A percentile compares a stretch with the other conserved stretches of the same genome.
phyloP scores from a whole-genome alignment of 1,284 basidiomycete genomes.

The Ustilago cynodontis region DNA sequence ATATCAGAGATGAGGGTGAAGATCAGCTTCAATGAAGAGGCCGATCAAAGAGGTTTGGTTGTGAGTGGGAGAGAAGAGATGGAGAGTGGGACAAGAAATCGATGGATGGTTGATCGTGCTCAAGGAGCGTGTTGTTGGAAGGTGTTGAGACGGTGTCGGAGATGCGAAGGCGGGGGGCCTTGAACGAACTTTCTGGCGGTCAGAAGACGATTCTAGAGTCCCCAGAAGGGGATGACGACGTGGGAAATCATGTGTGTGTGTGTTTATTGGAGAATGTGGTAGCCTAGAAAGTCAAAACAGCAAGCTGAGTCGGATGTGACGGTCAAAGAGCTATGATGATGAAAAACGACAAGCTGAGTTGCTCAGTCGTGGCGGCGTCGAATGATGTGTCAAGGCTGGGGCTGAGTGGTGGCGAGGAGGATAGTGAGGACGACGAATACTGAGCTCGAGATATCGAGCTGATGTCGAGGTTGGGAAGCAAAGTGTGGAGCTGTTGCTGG shows the following conservation, averaged over 20 bases:
- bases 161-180: conserved; percentile 25
- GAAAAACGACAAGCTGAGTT: conserved; percentile 20
- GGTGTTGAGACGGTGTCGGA: conserved; percentile 14
- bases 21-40: conserved; percentile 20
- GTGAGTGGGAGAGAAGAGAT: not conserved
- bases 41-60: conserved; percentile 6
- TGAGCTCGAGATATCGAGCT: not conserved
- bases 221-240: conserved; percentile 46
- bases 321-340: not conserved
- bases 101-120: not conserved
- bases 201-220: conserved; percentile 40
- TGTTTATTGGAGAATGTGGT: not conserved
- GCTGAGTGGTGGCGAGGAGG: conserved; percentile 13
- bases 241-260: conserved; percentile 16
- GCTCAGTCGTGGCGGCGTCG: not conserved
- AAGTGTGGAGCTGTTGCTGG: not conserved
- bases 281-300: conserved; percentile 1
- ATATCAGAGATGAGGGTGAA: conserved; percentile 4
- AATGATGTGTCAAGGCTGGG: not conserved
- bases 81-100: not conserved
- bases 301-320: conserved; percentile 3
- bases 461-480: not conserved
- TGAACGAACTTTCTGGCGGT: conserved; percentile 24
- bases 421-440: conserved; percentile 1
- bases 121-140: not conserved